Conservation (phyloP, 768 basidiomycete species). For the Pleurotus tuoliensis region DNA sequence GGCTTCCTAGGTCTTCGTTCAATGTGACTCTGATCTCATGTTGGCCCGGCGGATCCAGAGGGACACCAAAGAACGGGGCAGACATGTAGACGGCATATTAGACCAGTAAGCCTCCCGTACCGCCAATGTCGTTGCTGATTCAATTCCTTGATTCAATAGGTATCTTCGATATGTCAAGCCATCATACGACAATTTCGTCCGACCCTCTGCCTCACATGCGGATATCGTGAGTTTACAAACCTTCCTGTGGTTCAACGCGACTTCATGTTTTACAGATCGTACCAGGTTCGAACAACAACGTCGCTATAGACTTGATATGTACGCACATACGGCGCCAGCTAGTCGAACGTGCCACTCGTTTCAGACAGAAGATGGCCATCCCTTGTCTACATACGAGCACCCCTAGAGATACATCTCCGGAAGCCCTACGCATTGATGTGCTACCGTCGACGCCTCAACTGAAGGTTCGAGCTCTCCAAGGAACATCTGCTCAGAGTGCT, state of each 20-base stretch:
- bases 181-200: conserved; percentile 90
- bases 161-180: conserved; percentile 96
- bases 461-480: conserved; percentile 39
- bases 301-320: conserved; percentile 90
- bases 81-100: conserved; percentile 81
- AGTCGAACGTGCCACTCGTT: conserved; percentile 67
- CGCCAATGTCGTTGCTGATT: background rate
- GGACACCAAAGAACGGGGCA: conserved; percentile 84
- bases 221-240: conserved; percentile 64
- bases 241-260: background rate
- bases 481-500: background rate
- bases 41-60: conserved; percentile 87
- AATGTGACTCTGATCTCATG: conserved; percentile 96
- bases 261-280: conserved; percentile 62
- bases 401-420: conserved; percentile 24
- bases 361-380: conserved; percentile 71
- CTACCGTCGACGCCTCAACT: conserved; percentile 80
- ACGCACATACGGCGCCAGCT: conserved; percentile 87
- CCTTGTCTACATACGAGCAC: conserved; percentile 33
- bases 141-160: conserved; percentile 29
- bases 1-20: conserved; percentile 67
- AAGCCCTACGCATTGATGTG: conserved; percentile 56
- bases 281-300: conserved; percentile 85
- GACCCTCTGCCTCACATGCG: conserved; percentile 80
- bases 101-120: conserved; percentile 60